These are phyloP conservation scores for Epichloe baconii DNA, from an alignment of 2,329 filamentous ascomycete genomes.

Conservation along the genomic window DNA sequence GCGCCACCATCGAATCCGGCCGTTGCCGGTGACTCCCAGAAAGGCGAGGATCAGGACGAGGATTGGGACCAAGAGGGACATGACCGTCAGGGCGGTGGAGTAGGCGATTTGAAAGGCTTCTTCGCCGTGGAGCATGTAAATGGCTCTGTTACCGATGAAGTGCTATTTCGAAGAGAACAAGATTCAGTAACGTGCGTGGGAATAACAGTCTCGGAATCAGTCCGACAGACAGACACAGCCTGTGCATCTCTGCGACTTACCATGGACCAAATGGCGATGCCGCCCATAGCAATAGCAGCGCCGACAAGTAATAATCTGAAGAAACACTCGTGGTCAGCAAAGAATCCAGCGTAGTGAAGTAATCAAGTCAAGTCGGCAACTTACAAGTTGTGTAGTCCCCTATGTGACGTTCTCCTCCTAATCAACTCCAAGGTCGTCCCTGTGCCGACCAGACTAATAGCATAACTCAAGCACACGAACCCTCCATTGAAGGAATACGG, in stretches of 20 bases:
- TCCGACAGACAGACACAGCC: too few relatives aligned
- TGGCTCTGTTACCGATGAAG: slow-evolving; percentile 64
- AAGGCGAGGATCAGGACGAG: slow-evolving; percentile 63
- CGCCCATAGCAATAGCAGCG: slow-evolving; percentile 59
- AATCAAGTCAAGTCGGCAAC: slow-evolving; percentile 6
- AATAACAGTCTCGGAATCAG: neutral
- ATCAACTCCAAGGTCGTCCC: slow-evolving; percentile 71
- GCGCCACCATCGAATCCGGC: slow-evolving; percentile 41
- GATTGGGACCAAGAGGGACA: slow-evolving; percentile 70
- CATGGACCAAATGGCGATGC: slow-evolving; percentile 63
- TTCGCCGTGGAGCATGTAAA: slow-evolving; percentile 51
- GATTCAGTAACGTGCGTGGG: neutral
- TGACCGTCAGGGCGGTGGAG: slow-evolving; percentile 52
- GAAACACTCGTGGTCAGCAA: neutral
- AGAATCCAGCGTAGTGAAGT: too few relatives aligned
- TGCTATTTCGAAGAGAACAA: neutral
- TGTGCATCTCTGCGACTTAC: slow-evolving; percentile 18
- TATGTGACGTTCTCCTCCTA: slow-evolving; percentile 57
- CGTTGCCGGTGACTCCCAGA: slow-evolving; percentile 48
- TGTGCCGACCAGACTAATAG: slow-evolving; percentile 66
- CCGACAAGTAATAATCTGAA: slow-evolving; percentile 48
- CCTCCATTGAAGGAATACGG: slow-evolving; percentile 39
- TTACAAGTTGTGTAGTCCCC: slow-evolving; percentile 58
- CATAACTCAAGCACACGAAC: slow-evolving; percentile 59
- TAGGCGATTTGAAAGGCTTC: slow-evolving; percentile 57